These are phyloP conservation scores for Trichoderma harzianum DNA, from an alignment of 2,329 filamentous ascomycete species.

Conservation along the genomic window DNA sequence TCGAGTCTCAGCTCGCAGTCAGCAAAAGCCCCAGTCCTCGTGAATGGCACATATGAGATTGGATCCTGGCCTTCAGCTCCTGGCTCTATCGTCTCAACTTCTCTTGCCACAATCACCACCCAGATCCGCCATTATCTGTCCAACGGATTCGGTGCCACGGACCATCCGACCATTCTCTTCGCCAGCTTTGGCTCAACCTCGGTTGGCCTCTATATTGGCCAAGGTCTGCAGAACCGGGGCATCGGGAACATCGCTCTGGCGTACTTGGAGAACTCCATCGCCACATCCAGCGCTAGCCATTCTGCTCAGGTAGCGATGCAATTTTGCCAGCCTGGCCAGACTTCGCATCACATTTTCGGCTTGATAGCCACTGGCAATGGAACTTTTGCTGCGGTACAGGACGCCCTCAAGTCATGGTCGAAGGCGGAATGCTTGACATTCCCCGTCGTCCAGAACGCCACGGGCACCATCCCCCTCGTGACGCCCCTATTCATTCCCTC, in stretches of 20 bases:
- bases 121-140: constrained; percentile 31
- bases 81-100: constrained; percentile 20
- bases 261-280: constrained; percentile 26
- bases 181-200: constrained; percentile 29
- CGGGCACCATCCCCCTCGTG: background rate
- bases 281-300: constrained; percentile 19
- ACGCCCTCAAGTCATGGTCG: constrained; percentile 30
- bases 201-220: constrained; percentile 37
- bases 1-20: background rate
- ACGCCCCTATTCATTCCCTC: too few species aligned
- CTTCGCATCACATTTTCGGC: constrained; percentile 34
- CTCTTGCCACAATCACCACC: constrained; percentile 25
- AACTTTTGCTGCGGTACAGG: constrained; percentile 31
- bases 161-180: constrained; percentile 29
- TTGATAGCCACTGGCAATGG: constrained; percentile 32
- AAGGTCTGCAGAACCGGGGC: constrained; percentile 28
- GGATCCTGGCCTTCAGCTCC: constrained; percentile 28
- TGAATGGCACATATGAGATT: constrained; percentile 25
- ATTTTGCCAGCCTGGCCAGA: constrained; percentile 31
- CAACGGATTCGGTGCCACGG: constrained; percentile 23
- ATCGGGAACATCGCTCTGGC: constrained; percentile 29
- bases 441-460: background rate
- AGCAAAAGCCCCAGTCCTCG: constrained; percentile 17
- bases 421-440: constrained; percentile 29
- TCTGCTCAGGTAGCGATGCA: constrained; percentile 34